A percentile compares a stretch with the other conserved stretches of the same genome.
phyloP scores from a whole-genome alignment of 257 asterid species.

The Solanum habrochaites region DNA sequence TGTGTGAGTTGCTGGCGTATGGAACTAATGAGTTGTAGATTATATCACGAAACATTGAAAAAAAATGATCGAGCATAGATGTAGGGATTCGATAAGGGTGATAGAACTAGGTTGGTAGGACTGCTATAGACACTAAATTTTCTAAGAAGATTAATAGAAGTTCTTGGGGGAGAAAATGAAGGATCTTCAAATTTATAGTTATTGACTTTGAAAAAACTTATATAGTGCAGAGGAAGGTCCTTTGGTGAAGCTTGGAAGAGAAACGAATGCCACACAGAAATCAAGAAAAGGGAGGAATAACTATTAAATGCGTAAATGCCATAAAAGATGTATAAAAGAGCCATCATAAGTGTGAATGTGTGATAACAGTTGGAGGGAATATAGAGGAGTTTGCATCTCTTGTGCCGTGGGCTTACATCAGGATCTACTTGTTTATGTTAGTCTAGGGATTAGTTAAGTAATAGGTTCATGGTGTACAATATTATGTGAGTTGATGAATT shows the following conservation, averaged over 20 bases:
- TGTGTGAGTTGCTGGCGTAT: not conserved
- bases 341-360: not conserved
- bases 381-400: not conserved
- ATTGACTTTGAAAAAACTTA: not conserved
- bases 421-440: not conserved
- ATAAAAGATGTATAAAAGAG: not conserved
- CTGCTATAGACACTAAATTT: not conserved
- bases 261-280: not conserved
- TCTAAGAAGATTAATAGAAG: not conserved
- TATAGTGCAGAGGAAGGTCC: not conserved
- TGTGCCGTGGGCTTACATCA: not conserved
- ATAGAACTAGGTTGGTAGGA: not conserved
- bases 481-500: not conserved
- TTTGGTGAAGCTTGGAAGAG: not conserved
- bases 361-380: not conserved
- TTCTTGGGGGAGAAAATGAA: not conserved
- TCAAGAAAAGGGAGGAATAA: not conserved
- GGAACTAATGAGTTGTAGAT: not conserved
- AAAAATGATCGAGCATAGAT: not conserved
- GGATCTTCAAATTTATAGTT: not conserved
- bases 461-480: not conserved
- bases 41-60: not conserved
- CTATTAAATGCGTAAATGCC: not conserved
- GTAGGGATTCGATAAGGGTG: not conserved
- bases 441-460: not conserved